Conservation (phyloP, 306 rosid species). For the Hippophae rhamnoides region DNA sequence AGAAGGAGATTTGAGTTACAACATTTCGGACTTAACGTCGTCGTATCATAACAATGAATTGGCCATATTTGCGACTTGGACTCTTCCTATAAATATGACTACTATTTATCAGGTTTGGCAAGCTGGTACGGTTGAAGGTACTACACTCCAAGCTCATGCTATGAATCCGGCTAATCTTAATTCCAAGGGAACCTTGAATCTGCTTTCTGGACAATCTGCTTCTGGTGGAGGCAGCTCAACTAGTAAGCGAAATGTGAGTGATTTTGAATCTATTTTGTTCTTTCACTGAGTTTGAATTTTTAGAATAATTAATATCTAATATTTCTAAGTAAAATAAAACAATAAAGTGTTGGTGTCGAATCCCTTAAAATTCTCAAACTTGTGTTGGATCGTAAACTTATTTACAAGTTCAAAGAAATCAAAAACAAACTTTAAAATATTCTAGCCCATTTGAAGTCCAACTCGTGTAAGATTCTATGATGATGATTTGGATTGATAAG, state of each 20-base stretch:
- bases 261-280: neutral
- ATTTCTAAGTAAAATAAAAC: too few relatives aligned
- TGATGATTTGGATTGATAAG: too few relatives aligned
- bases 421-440: too few relatives aligned
- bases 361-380: too few relatives aligned
- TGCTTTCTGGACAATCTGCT: conserved; percentile 37
- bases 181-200: conserved; percentile 38
- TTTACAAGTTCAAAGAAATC: too few relatives aligned
- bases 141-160: neutral
- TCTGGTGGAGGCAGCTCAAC: conserved; percentile 17
- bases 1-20: conserved; percentile 25
- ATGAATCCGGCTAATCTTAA: neutral
- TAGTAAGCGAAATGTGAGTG: conserved; percentile 46
- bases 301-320: too few relatives aligned
- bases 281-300: neutral
- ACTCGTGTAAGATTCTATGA: too few relatives aligned
- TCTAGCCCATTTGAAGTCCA: too few relatives aligned
- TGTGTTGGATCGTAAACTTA: too few relatives aligned
- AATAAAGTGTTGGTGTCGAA: too few relatives aligned
- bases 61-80: conserved; percentile 35
- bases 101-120: conserved; percentile 63
- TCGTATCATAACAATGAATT: conserved; percentile 29
- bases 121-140: conserved; percentile 36
- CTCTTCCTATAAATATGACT: conserved; percentile 23
- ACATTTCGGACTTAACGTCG: conserved; percentile 12